Percentiles rank a stretch among this genome's conserved stretches.
Conservation (phyloP, 2,329 filamentous ascomycete genomes). For the Amphichorda felina region DNA sequence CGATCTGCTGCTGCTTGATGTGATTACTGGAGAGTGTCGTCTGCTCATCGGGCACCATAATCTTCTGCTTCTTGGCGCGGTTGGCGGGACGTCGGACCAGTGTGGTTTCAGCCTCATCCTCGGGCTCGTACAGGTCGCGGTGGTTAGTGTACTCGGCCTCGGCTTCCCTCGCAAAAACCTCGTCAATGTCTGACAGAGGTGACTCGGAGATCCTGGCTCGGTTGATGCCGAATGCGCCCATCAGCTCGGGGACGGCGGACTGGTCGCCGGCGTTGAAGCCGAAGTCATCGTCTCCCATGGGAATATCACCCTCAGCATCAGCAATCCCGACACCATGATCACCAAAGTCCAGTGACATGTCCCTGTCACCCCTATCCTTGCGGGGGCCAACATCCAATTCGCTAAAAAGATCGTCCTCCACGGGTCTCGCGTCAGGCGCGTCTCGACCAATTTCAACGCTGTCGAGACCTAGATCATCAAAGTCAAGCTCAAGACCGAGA, state of each 20-base stretch:
- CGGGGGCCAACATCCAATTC: slow-evolving; percentile 48
- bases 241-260: slow-evolving; percentile 39
- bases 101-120: slow-evolving; percentile 42
- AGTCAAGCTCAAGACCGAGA: slow-evolving; percentile 61
- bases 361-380: slow-evolving; percentile 44
- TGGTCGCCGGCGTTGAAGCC: slow-evolving; percentile 50
- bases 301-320: slow-evolving; percentile 52
- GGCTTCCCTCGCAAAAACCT: slow-evolving; percentile 46
- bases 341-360: slow-evolving; percentile 42
- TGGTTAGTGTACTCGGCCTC: slow-evolving; percentile 44
- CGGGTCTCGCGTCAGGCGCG: slow-evolving; percentile 53
- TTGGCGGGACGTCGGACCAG: slow-evolving; percentile 59
- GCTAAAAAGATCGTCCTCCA: slow-evolving; percentile 59
- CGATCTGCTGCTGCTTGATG: slow-evolving; percentile 77
- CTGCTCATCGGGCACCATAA: slow-evolving; percentile 70
- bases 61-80: slow-evolving; percentile 62
- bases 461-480: slow-evolving; percentile 67
- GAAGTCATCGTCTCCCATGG: slow-evolving; percentile 52
- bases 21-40: slow-evolving; percentile 66
- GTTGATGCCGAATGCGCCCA: slow-evolving; percentile 32
- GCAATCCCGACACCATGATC: slow-evolving; percentile 46
- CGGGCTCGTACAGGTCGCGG: slow-evolving; percentile 46
- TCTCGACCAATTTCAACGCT: slow-evolving; percentile 89
- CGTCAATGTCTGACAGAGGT: slow-evolving; percentile 58
- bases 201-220: slow-evolving; percentile 57